Percentiles rank a stretch among this genome's conserved stretches.
These are phyloP conservation scores for Metschnikowia lachancei DNA, from an alignment of 805 yeast genomes.

Conservation along the genomic window DNA sequence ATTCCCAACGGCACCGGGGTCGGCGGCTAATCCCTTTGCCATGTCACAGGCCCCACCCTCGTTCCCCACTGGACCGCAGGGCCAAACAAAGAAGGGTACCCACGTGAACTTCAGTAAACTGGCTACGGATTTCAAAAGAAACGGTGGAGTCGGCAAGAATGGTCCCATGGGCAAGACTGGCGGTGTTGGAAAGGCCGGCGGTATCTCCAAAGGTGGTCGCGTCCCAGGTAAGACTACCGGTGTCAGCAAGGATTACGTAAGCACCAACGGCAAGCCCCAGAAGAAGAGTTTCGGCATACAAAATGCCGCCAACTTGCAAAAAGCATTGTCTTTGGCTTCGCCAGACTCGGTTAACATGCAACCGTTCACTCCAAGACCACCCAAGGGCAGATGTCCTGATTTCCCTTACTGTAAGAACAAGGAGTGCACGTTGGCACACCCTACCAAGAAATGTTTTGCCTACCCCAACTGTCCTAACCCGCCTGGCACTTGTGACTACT, in stretches of 20 bases:
- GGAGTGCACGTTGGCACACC: constrained; percentile 76
- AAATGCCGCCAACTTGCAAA: constrained; percentile 42
- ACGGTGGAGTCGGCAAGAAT: not conserved
- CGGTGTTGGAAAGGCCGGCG: not conserved
- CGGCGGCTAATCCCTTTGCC: constrained; percentile 12
- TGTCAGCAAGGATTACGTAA: constrained; percentile 19
- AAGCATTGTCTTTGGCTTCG: constrained; percentile 37
- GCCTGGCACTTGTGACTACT: constrained; percentile 76
- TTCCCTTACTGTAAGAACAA: constrained; percentile 71
- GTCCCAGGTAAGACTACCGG: constrained; percentile 18
- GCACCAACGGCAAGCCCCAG: constrained; percentile 9
- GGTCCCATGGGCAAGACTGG: not conserved
- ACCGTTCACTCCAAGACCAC: constrained; percentile 43
- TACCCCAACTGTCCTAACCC: constrained; percentile 77
- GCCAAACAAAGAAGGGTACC: constrained; percentile 5
- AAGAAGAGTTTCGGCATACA: constrained; percentile 35
- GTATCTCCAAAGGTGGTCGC: constrained; percentile 5
- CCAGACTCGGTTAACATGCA: constrained; percentile 26
- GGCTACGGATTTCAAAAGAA: constrained; percentile 10
- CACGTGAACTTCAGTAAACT: constrained; percentile 16
- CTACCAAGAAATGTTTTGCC: constrained; percentile 68
- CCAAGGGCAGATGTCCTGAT: constrained; percentile 63
- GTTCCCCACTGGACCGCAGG: constrained; percentile 14
- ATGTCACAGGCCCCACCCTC: constrained; percentile 4
- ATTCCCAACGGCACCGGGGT: not conserved